Conservation (phyloP, 2,329 filamentous ascomycete genomes). For the Pseudogymnoascus sp. region DNA sequence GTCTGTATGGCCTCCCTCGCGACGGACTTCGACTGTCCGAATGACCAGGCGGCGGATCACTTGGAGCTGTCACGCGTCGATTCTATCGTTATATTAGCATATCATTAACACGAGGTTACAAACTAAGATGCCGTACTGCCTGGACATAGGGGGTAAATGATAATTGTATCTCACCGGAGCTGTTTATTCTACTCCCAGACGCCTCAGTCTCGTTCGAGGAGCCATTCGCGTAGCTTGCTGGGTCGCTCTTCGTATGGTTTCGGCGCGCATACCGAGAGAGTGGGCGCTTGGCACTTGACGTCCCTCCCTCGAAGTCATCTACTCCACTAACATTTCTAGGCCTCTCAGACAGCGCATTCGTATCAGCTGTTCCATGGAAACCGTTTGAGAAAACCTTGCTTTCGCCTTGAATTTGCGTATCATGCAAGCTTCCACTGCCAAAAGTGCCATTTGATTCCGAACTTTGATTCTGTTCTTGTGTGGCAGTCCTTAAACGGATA, state of each 20-base stretch:
- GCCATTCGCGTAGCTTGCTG: constrained; percentile 14
- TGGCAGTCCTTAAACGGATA: constrained; percentile 7
- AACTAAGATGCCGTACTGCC: neutral
- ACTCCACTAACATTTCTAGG: neutral
- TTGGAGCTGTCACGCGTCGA: constrained; percentile 25
- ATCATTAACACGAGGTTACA: neutral
- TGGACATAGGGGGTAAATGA: constrained; percentile 1
- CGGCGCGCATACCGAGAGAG: constrained; percentile 17
- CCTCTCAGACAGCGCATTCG: neutral
- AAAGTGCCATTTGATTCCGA: neutral
- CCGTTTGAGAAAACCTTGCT: neutral
- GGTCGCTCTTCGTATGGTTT: constrained; percentile 23
- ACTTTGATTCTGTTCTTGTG: neutral
- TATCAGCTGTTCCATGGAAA: neutral
- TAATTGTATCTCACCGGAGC: constrained; percentile 20
- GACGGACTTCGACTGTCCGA: constrained; percentile 13
- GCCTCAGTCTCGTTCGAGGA: constrained; percentile 21
- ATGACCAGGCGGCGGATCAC: constrained; percentile 19
- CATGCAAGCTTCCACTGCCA: neutral
- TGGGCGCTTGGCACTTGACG: constrained; percentile 14
- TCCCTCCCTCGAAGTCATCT: constrained; percentile 12
- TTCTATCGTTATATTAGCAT: constrained; percentile 14
- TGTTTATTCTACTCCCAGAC: constrained; percentile 17
- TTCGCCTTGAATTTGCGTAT: neutral
- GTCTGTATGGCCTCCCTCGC: constrained; percentile 16